A percentile compares a stretch with the other conserved stretches of the same genome.
Evolutionary conservation across 2,329 filamentous ascomycete species (phyloP).

Genomic region (Ceratocystis variospora): DNA sequence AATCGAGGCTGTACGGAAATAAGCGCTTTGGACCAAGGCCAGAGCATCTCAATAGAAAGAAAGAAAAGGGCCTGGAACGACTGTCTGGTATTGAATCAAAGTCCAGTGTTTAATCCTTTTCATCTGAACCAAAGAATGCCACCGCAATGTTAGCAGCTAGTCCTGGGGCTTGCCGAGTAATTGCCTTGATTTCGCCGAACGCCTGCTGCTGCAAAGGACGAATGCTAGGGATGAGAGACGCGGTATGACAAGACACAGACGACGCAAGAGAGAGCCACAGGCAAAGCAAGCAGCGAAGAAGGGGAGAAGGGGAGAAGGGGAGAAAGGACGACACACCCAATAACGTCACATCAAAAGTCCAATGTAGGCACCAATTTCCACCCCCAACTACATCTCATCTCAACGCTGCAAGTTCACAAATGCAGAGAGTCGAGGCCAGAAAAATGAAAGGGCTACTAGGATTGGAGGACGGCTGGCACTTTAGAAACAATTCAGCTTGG

Average conservation of each 20-base stretch:
- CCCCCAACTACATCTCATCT: no score
- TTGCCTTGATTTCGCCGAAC: neutral
- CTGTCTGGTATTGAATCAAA: neutral
- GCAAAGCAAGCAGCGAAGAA: neutral
- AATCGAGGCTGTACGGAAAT: neutral
- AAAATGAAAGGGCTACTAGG: no score
- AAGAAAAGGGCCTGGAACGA: neutral
- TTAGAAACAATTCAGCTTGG: constrained; percentile 8
- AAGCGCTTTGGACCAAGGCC: neutral
- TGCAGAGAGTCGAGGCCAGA: no score
- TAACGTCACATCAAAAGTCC: neutral
- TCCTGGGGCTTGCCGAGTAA: neutral
- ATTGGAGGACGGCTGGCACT: neutral
- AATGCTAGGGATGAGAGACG: no score
- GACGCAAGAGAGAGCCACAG: neutral
- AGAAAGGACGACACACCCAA: neutral
- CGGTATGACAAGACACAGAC: neutral
- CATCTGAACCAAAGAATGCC: neutral
- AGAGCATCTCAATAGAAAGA: neutral
- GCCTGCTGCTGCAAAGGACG: neutral
- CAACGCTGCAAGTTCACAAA: no score
- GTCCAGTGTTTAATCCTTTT: neutral
- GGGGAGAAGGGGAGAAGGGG: neutral
- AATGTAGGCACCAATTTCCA: no score
- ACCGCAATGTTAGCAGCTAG: neutral